Base-by-base conservation (phyloP, 2,329 filamentous ascomycete species). In the Penicillium sp. region DNA sequence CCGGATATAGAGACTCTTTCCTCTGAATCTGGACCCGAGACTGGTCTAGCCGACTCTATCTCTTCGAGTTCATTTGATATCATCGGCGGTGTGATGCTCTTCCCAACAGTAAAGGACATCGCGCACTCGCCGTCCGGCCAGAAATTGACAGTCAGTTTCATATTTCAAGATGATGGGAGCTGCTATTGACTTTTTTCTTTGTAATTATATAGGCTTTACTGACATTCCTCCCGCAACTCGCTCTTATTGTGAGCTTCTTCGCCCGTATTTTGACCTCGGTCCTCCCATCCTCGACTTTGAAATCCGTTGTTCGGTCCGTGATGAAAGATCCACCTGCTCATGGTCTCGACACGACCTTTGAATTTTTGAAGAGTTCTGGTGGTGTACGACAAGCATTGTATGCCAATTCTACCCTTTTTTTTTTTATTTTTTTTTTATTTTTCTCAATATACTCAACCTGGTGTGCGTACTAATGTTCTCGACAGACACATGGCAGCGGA, bases 21-120 rank as follows among this genome's bases (percentile, higher is more conserved):
- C 19, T 14, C 39, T 22, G 21, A 44, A n/a, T 2, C 31, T 35
- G 26, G 16, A 3, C 7, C 22, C 4, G 22, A 22, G 26, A 24
- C 8, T 14, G 11, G 11, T 8, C 2, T 7, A 9, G n/a, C 19
- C 11, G 27, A 33, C 3, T 48, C 29, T 19, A n/a, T 7, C 6
- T 19, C 27, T 21, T 33, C 29, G 3, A 35, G 27, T 4, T 57
- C 54, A 7, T 75, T 79, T 45, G 73, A 76, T 57, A 73, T 80
- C 24, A 65, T 75, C 29, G 76, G 77, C 0, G 88, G 82, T 1
- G 79, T 91, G 43, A 78, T 92, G 55, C 79, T 93, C 19, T 91
- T 91, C 69, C 89, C 90, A 1, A 91, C 90, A 1, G 81, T 93
- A 37, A 82, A 87, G n/a, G 84, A 91, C 73, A 87, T 93, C 60